phyloP scores from a whole-genome alignment of 2,329 filamentous ascomycete genomes.

The Pyricularia pennisetigena region DNA sequence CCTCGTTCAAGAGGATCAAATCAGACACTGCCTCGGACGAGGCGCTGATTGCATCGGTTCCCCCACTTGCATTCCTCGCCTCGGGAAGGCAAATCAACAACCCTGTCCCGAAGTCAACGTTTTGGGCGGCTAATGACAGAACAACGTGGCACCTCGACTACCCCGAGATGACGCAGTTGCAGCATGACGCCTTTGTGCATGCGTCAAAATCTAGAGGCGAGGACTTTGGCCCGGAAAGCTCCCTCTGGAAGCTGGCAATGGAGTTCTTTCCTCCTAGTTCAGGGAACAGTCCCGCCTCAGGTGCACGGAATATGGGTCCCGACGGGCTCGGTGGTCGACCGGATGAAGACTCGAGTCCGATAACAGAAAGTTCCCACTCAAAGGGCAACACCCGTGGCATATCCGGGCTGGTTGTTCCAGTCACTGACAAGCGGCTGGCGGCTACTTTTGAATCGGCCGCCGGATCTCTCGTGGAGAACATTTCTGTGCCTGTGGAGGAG shows the following conservation, averaged over 20 bases:
- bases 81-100: slow-evolving; percentile 49
- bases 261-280: slow-evolving; percentile 41
- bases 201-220: slow-evolving; percentile 41
- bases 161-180: slow-evolving; percentile 52
- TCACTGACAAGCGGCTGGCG: slow-evolving; percentile 3
- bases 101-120: slow-evolving; percentile 44
- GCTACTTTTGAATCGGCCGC: slow-evolving; percentile 57
- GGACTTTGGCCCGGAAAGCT: slow-evolving; percentile 36
- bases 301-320: background rate
- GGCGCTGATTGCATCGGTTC: slow-evolving; percentile 36
- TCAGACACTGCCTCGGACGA: slow-evolving; percentile 39
- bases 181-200: slow-evolving; percentile 44
- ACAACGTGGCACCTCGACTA: slow-evolving; percentile 52
- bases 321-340: background rate
- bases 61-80: slow-evolving; percentile 35
- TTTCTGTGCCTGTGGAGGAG: slow-evolving; percentile 56
- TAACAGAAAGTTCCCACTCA: background rate
- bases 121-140: slow-evolving; percentile 44
- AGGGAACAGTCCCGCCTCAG: background rate
- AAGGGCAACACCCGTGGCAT: background rate
- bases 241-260: slow-evolving; percentile 47
- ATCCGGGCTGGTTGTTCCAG: slow-evolving; percentile 1
- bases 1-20: slow-evolving; percentile 45
- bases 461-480: slow-evolving; percentile 53
- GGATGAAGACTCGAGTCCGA: background rate